A percentile compares a stretch with the other conserved stretches of the same genome.
These are phyloP conservation scores for Chiua virens DNA, from an alignment of 768 basidiomycete species.

Conservation along the genomic window DNA sequence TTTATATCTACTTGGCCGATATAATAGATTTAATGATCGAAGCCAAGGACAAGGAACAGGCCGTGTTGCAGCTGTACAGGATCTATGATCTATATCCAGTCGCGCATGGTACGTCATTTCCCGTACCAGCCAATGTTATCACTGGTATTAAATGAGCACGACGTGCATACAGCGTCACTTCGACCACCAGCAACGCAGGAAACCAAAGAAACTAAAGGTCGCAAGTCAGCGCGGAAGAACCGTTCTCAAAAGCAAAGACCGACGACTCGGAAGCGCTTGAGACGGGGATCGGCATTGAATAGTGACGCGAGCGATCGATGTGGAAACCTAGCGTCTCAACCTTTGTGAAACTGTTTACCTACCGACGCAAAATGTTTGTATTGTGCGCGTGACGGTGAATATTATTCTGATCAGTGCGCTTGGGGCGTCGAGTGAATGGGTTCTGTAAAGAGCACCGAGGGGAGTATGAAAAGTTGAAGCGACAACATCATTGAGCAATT, in stretches of 20 bases:
- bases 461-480: too few relatives aligned
- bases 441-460: too few relatives aligned
- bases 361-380: too few relatives aligned
- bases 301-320: not conserved
- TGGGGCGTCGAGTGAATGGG: too few relatives aligned
- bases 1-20: not conserved
- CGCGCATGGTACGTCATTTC: constrained; percentile 45
- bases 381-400: too few relatives aligned
- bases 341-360: too few relatives aligned
- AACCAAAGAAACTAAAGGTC: constrained; percentile 43
- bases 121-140: too few relatives aligned
- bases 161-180: constrained; percentile 30
- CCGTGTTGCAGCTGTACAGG: constrained; percentile 81
- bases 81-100: constrained; percentile 73
- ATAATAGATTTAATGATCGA: constrained; percentile 84
- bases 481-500: too few relatives aligned
- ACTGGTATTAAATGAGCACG: too few relatives aligned
- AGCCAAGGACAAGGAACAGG: constrained; percentile 93
- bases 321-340: not conserved
- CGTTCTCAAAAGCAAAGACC: not conserved
- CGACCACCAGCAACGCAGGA: constrained; percentile 44
- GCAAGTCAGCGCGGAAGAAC: constrained; percentile 34
- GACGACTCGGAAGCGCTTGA: too few relatives aligned
- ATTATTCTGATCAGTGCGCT: too few relatives aligned
- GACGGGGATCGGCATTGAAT: constrained; percentile 2